These are phyloP conservation scores for Cyclotella baltica DNA, from an alignment of 108 stramenopile genomes.

Conservation along the genomic window DNA sequence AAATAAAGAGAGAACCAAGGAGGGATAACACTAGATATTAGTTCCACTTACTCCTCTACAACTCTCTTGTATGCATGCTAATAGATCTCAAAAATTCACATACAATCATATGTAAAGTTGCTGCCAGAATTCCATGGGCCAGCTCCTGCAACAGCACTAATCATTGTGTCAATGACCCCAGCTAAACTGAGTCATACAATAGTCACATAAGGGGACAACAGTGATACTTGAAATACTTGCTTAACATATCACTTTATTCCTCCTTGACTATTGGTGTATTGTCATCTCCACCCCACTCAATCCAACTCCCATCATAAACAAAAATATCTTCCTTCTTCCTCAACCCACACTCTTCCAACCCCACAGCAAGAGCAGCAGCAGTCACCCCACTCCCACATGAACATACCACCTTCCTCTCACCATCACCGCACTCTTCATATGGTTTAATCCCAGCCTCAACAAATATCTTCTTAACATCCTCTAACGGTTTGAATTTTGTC, in stretches of 20 bases:
- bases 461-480: constrained; percentile 56
- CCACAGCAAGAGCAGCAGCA: constrained; percentile 68
- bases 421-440: constrained; percentile 11
- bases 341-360: constrained; percentile 68
- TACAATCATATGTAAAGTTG: too few relatives aligned
- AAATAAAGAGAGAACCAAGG: too few relatives aligned
- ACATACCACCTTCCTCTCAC: constrained; percentile 47
- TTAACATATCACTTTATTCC: background rate
- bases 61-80: too few relatives aligned
- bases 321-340: constrained; percentile 46
- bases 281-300: constrained; percentile 68
- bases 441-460: constrained; percentile 51
- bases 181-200: too few relatives aligned
- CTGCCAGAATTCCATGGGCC: too few relatives aligned
- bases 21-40: too few relatives aligned
- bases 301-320: constrained; percentile 82
- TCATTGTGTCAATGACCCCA: too few relatives aligned
- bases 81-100: too few relatives aligned
- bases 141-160: too few relatives aligned
- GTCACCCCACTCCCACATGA: constrained; percentile 81
- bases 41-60: too few relatives aligned
- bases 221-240: too few relatives aligned
- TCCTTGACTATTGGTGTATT: constrained; percentile 57
- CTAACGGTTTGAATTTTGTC: constrained; percentile 46
- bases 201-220: too few relatives aligned